Conservation (phyloP, 805 yeast genomes). For the Monosporozyma solicola region DNA sequence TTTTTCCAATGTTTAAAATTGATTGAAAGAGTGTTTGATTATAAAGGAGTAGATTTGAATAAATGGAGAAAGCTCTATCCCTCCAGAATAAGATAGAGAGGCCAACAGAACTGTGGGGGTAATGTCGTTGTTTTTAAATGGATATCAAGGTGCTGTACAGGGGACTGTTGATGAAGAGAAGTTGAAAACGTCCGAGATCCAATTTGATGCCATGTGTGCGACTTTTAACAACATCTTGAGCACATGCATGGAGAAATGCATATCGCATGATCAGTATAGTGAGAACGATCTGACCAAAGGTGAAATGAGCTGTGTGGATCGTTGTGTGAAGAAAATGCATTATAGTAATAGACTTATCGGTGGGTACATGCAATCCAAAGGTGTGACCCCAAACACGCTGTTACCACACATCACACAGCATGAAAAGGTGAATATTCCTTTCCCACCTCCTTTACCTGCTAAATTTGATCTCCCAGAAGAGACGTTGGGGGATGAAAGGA, state of each 20-base stretch:
- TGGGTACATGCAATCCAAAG: conserved; percentile 35
- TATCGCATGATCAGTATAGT: conserved; percentile 67
- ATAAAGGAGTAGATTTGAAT: background rate
- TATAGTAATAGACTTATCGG: conserved; percentile 60
- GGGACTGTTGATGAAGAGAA: conserved; percentile 50
- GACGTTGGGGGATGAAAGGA: background rate
- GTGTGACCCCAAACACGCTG: conserved; percentile 40
- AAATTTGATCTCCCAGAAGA: background rate
- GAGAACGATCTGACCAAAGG: conserved; percentile 83
- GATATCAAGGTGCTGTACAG: conserved; percentile 16
- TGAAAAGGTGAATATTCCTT: background rate
- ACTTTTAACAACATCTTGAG: conserved; percentile 48
- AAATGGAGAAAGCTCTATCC: background rate
- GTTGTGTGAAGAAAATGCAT: conserved; percentile 82
- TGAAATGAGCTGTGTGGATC: conserved; percentile 69
- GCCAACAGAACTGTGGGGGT: background rate
- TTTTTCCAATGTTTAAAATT: background rate
- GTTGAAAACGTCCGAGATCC: conserved; percentile 55
- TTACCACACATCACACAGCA: conserved; percentile 26
- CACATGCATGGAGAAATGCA: conserved; percentile 67
- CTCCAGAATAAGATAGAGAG: background rate
- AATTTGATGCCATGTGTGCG: conserved; percentile 52
- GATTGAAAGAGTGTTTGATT: background rate
- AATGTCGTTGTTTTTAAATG: conserved; percentile 57
- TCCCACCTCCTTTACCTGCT: background rate